Evolutionary conservation across 2,329 filamentous ascomycete genomes (phyloP), one percentile per base, ranked within the genome.

Genomic region (Cladosporium oxysporum): DNA sequence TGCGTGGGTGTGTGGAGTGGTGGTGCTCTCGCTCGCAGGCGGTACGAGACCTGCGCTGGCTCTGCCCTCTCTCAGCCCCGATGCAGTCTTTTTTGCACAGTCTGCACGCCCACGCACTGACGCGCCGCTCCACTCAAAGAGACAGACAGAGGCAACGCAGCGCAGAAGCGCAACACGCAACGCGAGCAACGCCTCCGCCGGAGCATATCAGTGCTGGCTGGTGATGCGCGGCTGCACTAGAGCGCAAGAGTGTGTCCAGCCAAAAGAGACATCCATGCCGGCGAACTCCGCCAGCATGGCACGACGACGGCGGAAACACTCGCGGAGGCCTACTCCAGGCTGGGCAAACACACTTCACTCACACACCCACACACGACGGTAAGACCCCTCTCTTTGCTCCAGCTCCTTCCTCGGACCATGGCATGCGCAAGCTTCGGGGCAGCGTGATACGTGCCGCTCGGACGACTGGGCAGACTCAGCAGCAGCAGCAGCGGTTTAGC

Each of bases 381-480:
- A 26, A n/a, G 33, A 58, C 55, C 55, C 55, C 55, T 58, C 55
- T 35, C 55, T 11, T 35, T 29, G 52, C 59, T 62, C 60, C 49
- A 62, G 47, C 58, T 49, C 37, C 28, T 49, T 55, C 31, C 31
- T 62, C 60, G 60, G 60, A 41, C 55, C 60, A 49, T 61, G 58
- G 49, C 33, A 49, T 55, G 52, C 52, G 60, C 61, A 63, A 63
- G 61, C 61, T 63, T 57, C 50, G 50, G 61, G 21, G 23, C 49
- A 55, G 49, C 37, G 61, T 63, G 61, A 63, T 57, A 41, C 50
- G 61, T 52, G 61, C 61, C 61, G 50, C 61, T 63, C 61, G 61
- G 50, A 47, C 41, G 41, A 63, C 61, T 63, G 61, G 50, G 61
- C 50, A 57, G 50, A 57, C 41, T 47, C 41, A 47, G 41, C 41